Base-by-base conservation (phyloP, 164 flowering plant species). In the Malania oleifera region DNA sequence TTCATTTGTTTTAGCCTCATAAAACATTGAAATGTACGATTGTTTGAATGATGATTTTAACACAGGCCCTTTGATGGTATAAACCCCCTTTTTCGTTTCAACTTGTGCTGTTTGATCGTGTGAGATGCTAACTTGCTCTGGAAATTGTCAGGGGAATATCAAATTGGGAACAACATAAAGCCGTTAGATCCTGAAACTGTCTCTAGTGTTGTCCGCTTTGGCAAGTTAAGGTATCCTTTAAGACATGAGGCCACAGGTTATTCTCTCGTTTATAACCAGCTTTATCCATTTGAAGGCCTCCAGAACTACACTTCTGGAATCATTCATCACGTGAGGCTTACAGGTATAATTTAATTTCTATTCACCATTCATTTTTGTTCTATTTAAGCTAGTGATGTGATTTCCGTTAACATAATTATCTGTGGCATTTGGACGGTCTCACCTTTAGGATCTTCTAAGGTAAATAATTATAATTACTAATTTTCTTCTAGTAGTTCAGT, bases 301-400 rank as follows among this genome's bases (percentile, higher is more conserved):
- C 80, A 77, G 67, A 93, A 93, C 62, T 93, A 93, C 64, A 84
- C 89, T 28, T 93, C 99, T 18, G 97, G 99, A 25, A 88, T 93
- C 20, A 90, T 93, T 23, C 99, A 90, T 65, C 99, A 90, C 70
- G 97, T 86, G 67, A 89, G 81, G 43, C 85, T 93, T 40, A 84
- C 81, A 44, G 98, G 98, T 89, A 67, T 45, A 65, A 43, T 12
- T 51, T 55, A 10, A 3, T 26, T 61, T 18, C 13, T 15, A 9
- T 45, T 9, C 40, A 17, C n/a, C n/a, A n/a, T n/a, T n/a, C n/a
- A n/a, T n/a, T n/a, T n/a, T n/a, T n/a, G n/a, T n/a, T n/a, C n/a
- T n/a, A n/a, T n/a, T n/a, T n/a, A n/a, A n/a, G n/a, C n/a, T n/a
- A n/a, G n/a, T n/a, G n/a, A n/a, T n/a, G n/a, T n/a, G n/a, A n/a